A percentile compares a stretch with the other conserved stretches of the same genome.
phyloP scores from a whole-genome alignment of 1,139 yeast species.

The Candida freyschussii region DNA sequence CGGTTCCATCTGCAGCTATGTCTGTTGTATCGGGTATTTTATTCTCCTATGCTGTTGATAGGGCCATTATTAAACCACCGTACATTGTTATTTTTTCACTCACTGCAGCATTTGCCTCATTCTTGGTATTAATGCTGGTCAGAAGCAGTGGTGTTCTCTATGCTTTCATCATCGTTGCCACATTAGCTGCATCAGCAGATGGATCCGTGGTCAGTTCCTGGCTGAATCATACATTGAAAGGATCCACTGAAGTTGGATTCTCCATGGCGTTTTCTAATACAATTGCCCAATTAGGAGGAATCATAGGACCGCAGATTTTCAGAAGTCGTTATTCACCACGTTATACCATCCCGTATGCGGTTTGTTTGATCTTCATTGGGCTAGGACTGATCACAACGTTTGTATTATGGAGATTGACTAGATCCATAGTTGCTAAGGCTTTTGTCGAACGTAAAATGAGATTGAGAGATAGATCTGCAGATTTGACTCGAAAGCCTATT shows the following conservation, averaged over 20 bases:
- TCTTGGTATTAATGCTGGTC: conserved; percentile 10
- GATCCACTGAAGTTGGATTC: conserved; percentile 12
- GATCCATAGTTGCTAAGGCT: too few relatives aligned
- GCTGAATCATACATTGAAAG: conserved; percentile 9
- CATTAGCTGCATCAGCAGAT: conserved; percentile 12
- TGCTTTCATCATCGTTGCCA: conserved; percentile 11
- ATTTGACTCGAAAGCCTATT: too few relatives aligned
- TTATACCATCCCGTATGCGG: conserved; percentile 14
- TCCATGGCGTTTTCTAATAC: conserved; percentile 10
- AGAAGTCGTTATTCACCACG: conserved; percentile 21
- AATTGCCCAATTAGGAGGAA: conserved; percentile 18
- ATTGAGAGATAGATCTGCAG: too few relatives aligned
- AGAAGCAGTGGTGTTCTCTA: conserved; percentile 7
- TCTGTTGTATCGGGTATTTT: conserved; percentile 11
- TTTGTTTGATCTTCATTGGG: conserved; percentile 12
- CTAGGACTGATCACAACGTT: conserved; percentile 4
- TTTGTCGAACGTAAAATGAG: too few relatives aligned
- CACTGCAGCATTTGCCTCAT: conserved; percentile 4
- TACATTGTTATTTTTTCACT: conserved; percentile 4
- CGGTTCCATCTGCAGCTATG: conserved; percentile 11
- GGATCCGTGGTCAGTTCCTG: conserved; percentile 12
- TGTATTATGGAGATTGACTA: too few relatives aligned
- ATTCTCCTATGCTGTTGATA: conserved; percentile 9
- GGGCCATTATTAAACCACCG: conserved; percentile 6
- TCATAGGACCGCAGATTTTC: conserved; percentile 27